Conservation (phyloP, 768 basidiomycete species). For the Xerocomellus intermedius region DNA sequence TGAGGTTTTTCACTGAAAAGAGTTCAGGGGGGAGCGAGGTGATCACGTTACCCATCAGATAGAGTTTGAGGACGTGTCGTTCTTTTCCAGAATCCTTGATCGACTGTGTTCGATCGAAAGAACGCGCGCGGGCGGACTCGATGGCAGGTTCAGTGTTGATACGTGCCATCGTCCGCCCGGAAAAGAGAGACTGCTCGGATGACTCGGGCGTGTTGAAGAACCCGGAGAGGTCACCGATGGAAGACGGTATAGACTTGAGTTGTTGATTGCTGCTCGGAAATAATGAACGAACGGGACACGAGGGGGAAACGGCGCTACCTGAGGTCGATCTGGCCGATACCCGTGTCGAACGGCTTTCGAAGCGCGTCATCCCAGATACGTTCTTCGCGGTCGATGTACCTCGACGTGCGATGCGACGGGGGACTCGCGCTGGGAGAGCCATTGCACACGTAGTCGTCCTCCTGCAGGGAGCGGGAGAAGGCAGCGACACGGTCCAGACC, state of each 20-base stretch:
- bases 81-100: conserved; percentile 37
- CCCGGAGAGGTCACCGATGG: conserved; percentile 43
- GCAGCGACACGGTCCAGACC: conserved; percentile 13
- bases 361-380: conserved; percentile 50
- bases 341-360: conserved; percentile 43
- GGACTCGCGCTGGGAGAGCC: conserved; percentile 10
- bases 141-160: conserved; percentile 34
- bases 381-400: conserved; percentile 32
- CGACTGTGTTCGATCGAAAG: conserved; percentile 28
- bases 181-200: conserved; percentile 29
- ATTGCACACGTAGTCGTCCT: conserved; percentile 22
- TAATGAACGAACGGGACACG: conserved; percentile 10
- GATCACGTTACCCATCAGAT: conserved; percentile 55
- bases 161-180: conserved; percentile 33
- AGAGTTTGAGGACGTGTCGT: conserved; percentile 54
- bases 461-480: conserved; percentile 24
- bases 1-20: conserved; percentile 55
- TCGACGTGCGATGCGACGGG: conserved; percentile 10
- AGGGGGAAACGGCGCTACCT: conserved; percentile 39
- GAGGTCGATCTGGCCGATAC: conserved; percentile 51
- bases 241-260: conserved; percentile 49
- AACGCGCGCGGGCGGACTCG: conserved; percentile 21
- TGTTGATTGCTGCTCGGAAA: conserved; percentile 33
- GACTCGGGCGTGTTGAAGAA: conserved; percentile 44
- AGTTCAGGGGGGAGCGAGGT: conserved; percentile 53